Conservation (phyloP, 2,329 filamentous ascomycete genomes). For the Cordyceps pruinosa region DNA sequence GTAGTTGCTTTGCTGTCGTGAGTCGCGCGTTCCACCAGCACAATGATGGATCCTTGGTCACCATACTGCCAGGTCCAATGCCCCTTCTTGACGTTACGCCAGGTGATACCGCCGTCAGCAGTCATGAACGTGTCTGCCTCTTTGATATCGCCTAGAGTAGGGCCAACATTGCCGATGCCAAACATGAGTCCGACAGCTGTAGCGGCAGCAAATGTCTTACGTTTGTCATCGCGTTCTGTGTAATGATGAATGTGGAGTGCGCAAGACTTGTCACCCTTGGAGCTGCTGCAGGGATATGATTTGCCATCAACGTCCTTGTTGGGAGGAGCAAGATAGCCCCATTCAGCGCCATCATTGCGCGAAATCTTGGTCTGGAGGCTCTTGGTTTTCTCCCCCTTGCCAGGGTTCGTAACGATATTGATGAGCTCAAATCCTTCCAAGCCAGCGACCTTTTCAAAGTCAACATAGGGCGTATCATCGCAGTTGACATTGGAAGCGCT, state of each 20-base stretch:
- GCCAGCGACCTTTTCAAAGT: slow-evolving; percentile 92
- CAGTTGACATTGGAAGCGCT: slow-evolving; percentile 78
- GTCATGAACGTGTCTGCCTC: slow-evolving; percentile 89
- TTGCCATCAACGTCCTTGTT: slow-evolving; percentile 63
- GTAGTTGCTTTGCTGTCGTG: slow-evolving; percentile 63
- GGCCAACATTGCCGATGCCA: slow-evolving; percentile 83
- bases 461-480: slow-evolving; percentile 69
- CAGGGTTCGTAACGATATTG: slow-evolving; percentile 73
- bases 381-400: slow-evolving; percentile 72
- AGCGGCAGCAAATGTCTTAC: slow-evolving; percentile 80
- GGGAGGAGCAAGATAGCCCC: slow-evolving; percentile 71
- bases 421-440: slow-evolving; percentile 85
- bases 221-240: slow-evolving; percentile 76
- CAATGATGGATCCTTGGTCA: slow-evolving; percentile 87
- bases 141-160: slow-evolving; percentile 55
- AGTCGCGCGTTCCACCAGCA: slow-evolving; percentile 68
- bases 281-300: slow-evolving; percentile 58
- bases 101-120: slow-evolving; percentile 80
- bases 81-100: slow-evolving; percentile 81
- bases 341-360: slow-evolving; percentile 91
- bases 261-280: slow-evolving; percentile 58
- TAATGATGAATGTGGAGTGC: slow-evolving; percentile 92
- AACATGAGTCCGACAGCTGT: slow-evolving; percentile 89
- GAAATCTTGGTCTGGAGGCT: slow-evolving; percentile 85
- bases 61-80: slow-evolving; percentile 91